Conservation (phyloP, 805 yeast species). For the Candida boidinii region DNA sequence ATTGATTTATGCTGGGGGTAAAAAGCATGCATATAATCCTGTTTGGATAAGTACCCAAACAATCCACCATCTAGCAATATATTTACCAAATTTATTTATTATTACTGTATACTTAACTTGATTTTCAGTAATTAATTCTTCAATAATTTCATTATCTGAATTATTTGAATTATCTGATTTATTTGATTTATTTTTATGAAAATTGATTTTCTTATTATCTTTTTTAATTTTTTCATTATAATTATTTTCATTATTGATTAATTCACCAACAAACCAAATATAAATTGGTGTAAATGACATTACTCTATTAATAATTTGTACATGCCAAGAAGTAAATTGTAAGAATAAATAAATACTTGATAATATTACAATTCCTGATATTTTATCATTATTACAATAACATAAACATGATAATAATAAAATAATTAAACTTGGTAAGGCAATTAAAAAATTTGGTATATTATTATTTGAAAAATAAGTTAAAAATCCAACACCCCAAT, state of each 20-base stretch:
- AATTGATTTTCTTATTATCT: too few species aligned
- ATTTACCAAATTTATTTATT: conserved; percentile 4
- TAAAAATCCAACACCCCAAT: conserved; percentile 83
- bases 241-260: conserved; percentile 15
- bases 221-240: conserved; percentile 8
- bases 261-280: conserved; percentile 59
- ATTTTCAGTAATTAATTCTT: too few species aligned
- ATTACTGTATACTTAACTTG: too few species aligned
- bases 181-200: too few species aligned
- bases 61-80: conserved; percentile 35
- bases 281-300: conserved; percentile 69
- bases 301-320: conserved; percentile 77
- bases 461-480: conserved; percentile 78
- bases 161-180: too few species aligned
- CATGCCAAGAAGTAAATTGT: conserved; percentile 61
- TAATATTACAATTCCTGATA: conserved; percentile 32
- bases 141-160: too few species aligned
- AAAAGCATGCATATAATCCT: conserved; percentile 65
- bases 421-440: conserved; percentile 54
- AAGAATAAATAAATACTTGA: conserved; percentile 38
- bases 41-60: conserved; percentile 67
- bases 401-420: conserved; percentile 31
- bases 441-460: conserved; percentile 74
- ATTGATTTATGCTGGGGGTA: conserved; percentile 90
- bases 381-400: conserved; percentile 19